Evolutionary conservation across 768 basidiomycete genomes (phyloP).

Genomic region (Dacryopinax spathularia): DNA sequence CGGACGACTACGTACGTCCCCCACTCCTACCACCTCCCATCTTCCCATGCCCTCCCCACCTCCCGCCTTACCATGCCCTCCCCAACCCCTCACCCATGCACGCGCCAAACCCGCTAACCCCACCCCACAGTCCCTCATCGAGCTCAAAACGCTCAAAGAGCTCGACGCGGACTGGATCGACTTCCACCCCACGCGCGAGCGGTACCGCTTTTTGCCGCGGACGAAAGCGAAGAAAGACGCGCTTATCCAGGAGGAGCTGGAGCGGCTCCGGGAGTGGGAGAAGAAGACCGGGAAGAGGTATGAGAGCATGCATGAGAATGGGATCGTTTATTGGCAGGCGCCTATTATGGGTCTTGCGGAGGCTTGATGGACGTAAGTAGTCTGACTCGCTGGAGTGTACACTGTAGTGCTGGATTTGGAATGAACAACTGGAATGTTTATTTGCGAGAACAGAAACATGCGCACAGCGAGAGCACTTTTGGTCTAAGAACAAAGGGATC

Average conservation of each 20-base stretch:
- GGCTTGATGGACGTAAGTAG: not conserved
- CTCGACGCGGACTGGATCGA: not conserved
- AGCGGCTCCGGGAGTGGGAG: not conserved
- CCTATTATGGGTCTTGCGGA: not conserved
- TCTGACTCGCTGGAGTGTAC: not conserved
- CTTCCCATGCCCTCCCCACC: too few species aligned
- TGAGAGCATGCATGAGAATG: not conserved
- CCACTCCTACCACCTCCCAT: not conserved
- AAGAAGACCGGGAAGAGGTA: not conserved
- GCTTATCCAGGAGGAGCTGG: not conserved
- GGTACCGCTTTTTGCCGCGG: not conserved
- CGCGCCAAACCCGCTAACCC: too few species aligned
- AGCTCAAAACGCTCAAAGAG: not conserved
- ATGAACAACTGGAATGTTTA: too few species aligned
- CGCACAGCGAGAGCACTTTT: too few species aligned
- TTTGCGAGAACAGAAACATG: too few species aligned
- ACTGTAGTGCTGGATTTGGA: not conserved
- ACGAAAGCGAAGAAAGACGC: not conserved
- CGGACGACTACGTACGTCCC: not conserved
- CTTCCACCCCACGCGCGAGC: not conserved
- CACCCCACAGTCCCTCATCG: constrained; percentile 1
- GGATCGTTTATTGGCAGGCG: not conserved
- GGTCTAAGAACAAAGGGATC: too few species aligned
- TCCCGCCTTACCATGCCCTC: too few species aligned
- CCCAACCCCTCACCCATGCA: too few species aligned